Percentiles rank a stretch among this genome's conserved stretches.
Evolutionary conservation across 139 green algal species (phyloP).

Genomic region (Trebouxia sp.): DNA sequence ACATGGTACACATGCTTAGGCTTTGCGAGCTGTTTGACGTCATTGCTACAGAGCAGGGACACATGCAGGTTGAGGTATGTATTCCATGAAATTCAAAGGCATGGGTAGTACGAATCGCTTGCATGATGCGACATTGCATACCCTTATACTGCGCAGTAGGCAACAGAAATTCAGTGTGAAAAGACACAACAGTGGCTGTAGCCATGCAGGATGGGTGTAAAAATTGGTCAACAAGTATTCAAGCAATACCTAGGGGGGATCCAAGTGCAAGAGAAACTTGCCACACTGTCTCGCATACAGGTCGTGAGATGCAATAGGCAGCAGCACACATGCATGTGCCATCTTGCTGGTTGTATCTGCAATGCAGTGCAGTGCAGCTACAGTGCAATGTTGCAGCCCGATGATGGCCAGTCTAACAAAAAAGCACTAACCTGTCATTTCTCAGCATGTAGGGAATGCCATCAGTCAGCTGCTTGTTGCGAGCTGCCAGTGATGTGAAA

Average conservation of each 20-base stretch:
- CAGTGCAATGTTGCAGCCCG: neutral
- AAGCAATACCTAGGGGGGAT: neutral
- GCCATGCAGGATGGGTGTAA: slow-evolving; percentile 11
- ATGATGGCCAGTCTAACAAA: slow-evolving; percentile 4
- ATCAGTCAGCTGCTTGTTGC: slow-evolving; percentile 24
- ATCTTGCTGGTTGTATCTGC: neutral
- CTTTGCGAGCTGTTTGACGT: neutral
- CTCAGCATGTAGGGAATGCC: slow-evolving; percentile 17
- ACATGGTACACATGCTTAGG: slow-evolving; percentile 16
- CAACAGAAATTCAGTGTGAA: slow-evolving; percentile 17
- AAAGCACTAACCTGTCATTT: slow-evolving; percentile 14
- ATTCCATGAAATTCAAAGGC: neutral
- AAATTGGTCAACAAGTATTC: neutral
- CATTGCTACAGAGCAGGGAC: slow-evolving; percentile 15
- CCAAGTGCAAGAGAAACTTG: slow-evolving; percentile 4
- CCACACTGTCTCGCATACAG: neutral
- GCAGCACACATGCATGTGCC: neutral
- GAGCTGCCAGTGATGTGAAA: neutral
- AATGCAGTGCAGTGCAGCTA: no score
- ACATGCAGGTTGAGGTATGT: slow-evolving; percentile 8
- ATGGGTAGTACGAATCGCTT: neutral
- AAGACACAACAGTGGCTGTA: neutral
- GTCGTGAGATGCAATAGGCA: neutral
- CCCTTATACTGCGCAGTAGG: neutral
- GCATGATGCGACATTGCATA: neutral